Evolutionary conservation across 2,329 filamentous ascomycete genomes (phyloP), one percentile per base, ranked within the genome.

Genomic region (Diaporthe nobilis): DNA sequence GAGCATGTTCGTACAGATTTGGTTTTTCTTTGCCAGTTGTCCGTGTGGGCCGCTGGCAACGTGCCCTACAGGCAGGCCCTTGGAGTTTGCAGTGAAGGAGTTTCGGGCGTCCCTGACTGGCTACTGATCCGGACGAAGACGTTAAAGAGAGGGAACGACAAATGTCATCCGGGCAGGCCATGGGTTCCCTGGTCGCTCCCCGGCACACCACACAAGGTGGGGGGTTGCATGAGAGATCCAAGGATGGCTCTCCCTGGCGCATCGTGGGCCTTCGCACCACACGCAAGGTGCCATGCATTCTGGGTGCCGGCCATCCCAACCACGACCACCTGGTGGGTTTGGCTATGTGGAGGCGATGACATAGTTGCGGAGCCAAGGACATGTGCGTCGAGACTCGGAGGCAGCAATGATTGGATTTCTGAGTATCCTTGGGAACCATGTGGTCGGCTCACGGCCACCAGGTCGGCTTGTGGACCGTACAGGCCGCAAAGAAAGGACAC

Each of bases 391-490:
- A 75, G 49, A 31, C 49, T 47, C 31, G 60, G 57, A 51, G 61
- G n/a, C 25, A 58, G 31, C 53, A 53, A 55, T 31, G 61, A 72
- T 76, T 75, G 67, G 58, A 20, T 28, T 71, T 68, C 67, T 61
- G 68, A 58, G 51, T 72, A 60, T 68, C 65, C 47, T 39, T 47
- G 74, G 67, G 73, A 31, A 57, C 72, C 75, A 76, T 76, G 75
- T 76, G 75, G 73, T 76, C 75, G 75, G 75, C 65, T 51, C 51
- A 57, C 55, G 58, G 72, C 31, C 44, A 63, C 44, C 70, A 65
- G 60, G 74, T 73, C 60, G 58, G 53, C 55, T 67, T 53, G 61
- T 67, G 47, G 68, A 47, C 60, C 39, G 51, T 42, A 47, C 47
- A 65, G 71, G 71, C n/a, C 42, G 39, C 49, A 53, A 42, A 73